Evolutionary conservation across 257 asterid species (phyloP), one percentile per base, ranked within the genome.

Genomic region (Dorcoceras hygrometricum): DNA sequence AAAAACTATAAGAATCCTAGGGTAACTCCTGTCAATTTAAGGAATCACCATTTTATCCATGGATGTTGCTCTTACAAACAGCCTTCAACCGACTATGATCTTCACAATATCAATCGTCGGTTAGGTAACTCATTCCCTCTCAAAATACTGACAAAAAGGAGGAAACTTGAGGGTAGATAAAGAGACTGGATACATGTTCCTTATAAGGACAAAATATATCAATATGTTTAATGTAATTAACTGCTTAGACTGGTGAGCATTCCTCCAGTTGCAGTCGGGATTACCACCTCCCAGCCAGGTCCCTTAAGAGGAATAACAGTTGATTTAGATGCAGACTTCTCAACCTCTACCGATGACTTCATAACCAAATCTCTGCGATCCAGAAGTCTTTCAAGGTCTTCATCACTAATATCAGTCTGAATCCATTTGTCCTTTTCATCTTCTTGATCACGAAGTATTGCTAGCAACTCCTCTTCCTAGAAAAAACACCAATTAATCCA

Each of bases 211-310:
- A 43, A 43, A 43, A 43, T 1, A 1, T 14, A 43, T 12, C 51
- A 3, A 14, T 2, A 43, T 43, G 51, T 43, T 43, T n/a, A n/a
- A 11, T 18, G n/a, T 43, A 19, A 63, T 75, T 73, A 88, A 77
- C 91, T 82, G 87, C 65, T 86, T 51, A 93, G 85, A 27, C 95
- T 79, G 63, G 96, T 87, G 27, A 94, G 96, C 87, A 90, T 50
- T 64, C 99, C 96, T 32, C 96, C 98, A 43, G 87, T 69, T 19
- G 88, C 79, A 50, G 83, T 81, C 6, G 96, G 97, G 22, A 91
- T 36, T 50, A 94, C 93, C 43, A 94, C 98, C 84, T 94, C 99
- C 99, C 99, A 94, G n/a, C 98, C 99, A n/a, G 99, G 96, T 31
- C 99, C 99, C 76, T 84, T 83, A 10, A 81, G 85, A 65, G 98